Base-by-base conservation (phyloP, 331 rosid species). In the Stylosanthes scabra region DNA sequence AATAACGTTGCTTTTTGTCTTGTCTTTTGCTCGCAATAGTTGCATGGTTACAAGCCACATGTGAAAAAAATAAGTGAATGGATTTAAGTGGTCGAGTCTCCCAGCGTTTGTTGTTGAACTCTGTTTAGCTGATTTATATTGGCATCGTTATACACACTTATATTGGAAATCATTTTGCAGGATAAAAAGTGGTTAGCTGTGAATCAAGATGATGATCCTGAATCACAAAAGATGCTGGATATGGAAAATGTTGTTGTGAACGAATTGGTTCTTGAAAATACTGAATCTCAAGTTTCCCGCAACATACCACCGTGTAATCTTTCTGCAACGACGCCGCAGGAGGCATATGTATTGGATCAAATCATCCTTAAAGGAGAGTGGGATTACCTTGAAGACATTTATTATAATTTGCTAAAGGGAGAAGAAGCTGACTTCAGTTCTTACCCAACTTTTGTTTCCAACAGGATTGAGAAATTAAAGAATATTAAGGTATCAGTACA, bases 281-380 rank as follows among this genome's bases (percentile, higher is more conserved):
- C 89, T 13, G 81, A 80, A 20, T 79, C 82, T 57, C 84, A 83
- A 34, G 41, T 56, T 54, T 25, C 85, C 46, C 93, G 88, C 64
- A 87, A 90, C 72, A 74, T 87, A 78, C 99, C 97, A 66, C 89
- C 93, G 47, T 84, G 85, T 72, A 59, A 88, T 87, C 39, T 78
- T 75, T 78, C 87, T 70, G 97, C 99, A 9, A 82, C 96, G 10
- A 80, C 89, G 13, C 88, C 96, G 50, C 83, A 84, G 72, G 86
- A 83, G 82, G 97, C 88, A 74, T 95, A 87, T 81, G 80, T 92
- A 31, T 71, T 91, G 77, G 93, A 90, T 62, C 76, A 87, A 87
- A 95, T 95, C 75, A 91, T 91, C 61, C 80, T 84, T 61, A 52
- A 52, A 59, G 88, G 84, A 78, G 98, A 93, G 72, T 90, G 93